Base-by-base conservation (phyloP, 2,329 filamentous ascomycete species). In the Juglanconis oblonga region DNA sequence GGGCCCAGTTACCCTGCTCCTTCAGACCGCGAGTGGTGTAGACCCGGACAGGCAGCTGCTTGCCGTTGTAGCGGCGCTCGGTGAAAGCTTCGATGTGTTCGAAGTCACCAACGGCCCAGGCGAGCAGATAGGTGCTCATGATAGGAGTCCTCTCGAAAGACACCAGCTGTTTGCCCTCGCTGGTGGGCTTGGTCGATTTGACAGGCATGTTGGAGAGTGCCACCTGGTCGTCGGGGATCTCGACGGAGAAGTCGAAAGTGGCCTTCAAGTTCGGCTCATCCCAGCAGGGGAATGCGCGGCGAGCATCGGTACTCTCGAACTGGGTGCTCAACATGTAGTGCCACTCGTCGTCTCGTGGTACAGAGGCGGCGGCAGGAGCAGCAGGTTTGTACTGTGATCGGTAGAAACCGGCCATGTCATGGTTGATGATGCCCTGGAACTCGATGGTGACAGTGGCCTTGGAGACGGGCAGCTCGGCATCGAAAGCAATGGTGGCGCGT, bases 351-450 rank as follows among this genome's bases (percentile, higher is more conserved):
- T 88, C 92, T 70, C 82, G 89, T 33, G 92, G 90, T 1, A 96
- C 92, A 11, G 91, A 92, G 47, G 87, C 79, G 52, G 90, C 84
- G 6, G 92, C 85, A 38, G 89, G 79, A 44, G 83, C 86, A 57
- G 84, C 77, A 17, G 93, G 91, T 80, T 92, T 96, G 77, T 99
- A 99, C 78, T 95, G 72, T 56, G 70, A 72, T 64, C 90, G 87
- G 78, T 98, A 98, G 83, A 98, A 98, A 52, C 94, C 94, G 52
- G 93, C 93, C 92, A 98, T 96, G 77, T 95, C 94, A 73, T 96
- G 91, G 74, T 96, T 97, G 69, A 97, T 79, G 48, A 81, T 83
- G 45, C 92, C 92, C 9, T 85, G 87, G 76, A 96, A 97, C 49
- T 73, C 72, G 60, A 82, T 76, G 40, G 74, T 73, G 56, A 67